A percentile compares a stretch with the other conserved stretches of the same genome.
Conservation (phyloP, 2,329 filamentous ascomycete species). For the Diaporthe nobilis region DNA sequence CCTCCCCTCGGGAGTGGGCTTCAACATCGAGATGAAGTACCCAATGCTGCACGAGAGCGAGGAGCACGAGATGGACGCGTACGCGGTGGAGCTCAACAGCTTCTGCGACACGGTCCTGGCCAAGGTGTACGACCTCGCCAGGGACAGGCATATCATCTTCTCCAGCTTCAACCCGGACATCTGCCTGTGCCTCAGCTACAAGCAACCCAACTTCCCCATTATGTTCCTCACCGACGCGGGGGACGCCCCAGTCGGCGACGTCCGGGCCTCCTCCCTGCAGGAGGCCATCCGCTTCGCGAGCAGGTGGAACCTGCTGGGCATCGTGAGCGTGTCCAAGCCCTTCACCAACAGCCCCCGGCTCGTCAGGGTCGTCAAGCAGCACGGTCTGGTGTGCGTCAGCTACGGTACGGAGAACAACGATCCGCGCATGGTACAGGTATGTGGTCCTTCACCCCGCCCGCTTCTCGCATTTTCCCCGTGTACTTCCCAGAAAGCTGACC, state of each 20-base stretch:
- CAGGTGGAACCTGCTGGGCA: conserved; percentile 93
- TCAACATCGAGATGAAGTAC: conserved; percentile 99
- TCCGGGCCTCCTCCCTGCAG: conserved; percentile 90
- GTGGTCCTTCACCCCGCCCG: conserved; percentile 48
- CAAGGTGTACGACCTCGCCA: conserved; percentile 89
- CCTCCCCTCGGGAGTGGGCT: conserved; percentile 85
- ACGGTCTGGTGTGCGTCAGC: conserved; percentile 92
- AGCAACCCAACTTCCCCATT: conserved; percentile 96
- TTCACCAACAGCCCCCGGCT: conserved; percentile 90
- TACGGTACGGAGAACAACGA: conserved; percentile 96
- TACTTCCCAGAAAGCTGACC: conserved; percentile 1
- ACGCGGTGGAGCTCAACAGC: conserved; percentile 94
- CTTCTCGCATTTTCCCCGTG: conserved; percentile 29
- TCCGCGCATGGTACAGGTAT: conserved; percentile 85
- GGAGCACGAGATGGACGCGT: conserved; percentile 96
- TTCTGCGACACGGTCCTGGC: conserved; percentile 94
- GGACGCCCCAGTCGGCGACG: conserved; percentile 84
- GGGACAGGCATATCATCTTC: conserved; percentile 93
- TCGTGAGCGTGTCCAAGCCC: conserved; percentile 90
- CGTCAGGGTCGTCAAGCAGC: conserved; percentile 94
- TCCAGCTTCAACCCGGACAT: conserved; percentile 98
- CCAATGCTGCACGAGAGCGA: conserved; percentile 97
- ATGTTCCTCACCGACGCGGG: conserved; percentile 95
- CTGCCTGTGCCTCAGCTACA: conserved; percentile 93
- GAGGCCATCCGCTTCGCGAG: conserved; percentile 96